A percentile compares a stretch with the other conserved stretches of the same genome.
Evolutionary conservation across 129 eudicot species (phyloP).

Genomic region (Oenanthe sinensis): DNA sequence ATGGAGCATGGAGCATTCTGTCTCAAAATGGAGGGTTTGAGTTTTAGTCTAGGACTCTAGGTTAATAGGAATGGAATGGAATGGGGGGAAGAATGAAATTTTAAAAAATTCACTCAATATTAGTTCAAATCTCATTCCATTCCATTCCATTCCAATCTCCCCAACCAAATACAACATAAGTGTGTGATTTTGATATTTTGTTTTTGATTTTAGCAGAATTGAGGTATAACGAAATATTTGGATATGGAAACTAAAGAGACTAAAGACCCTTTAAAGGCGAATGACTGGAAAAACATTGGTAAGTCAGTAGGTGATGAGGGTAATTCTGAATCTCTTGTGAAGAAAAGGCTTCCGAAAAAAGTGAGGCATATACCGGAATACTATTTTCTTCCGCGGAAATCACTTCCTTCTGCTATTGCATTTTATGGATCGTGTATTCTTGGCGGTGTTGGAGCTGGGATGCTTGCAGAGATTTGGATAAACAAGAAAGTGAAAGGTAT

Average conservation of each 20-base stretch:
- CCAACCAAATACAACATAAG: too few relatives aligned
- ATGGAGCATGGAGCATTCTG: too few relatives aligned
- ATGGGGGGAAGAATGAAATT: too few relatives aligned
- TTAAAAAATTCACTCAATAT: too few relatives aligned
- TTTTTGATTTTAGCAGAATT: slow-evolving; percentile 9
- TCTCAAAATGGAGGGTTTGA: too few relatives aligned
- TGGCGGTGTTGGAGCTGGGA: slow-evolving; percentile 95
- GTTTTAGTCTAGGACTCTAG: too few relatives aligned
- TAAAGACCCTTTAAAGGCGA: slow-evolving; percentile 45
- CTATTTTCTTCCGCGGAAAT: slow-evolving; percentile 81
- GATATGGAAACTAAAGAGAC: slow-evolving; percentile 49
- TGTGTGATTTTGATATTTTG: background rate
- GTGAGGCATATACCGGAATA: slow-evolving; percentile 66
- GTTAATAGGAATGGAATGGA: too few relatives aligned
- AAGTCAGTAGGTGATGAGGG: slow-evolving; percentile 25
- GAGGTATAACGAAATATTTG: background rate
- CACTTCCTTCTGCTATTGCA: slow-evolving; percentile 54
- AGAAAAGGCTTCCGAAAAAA: slow-evolving; percentile 64
- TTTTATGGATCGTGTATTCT: slow-evolving; percentile 72
- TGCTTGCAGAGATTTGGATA: slow-evolving; percentile 80
- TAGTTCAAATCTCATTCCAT: too few relatives aligned
- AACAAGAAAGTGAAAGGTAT: slow-evolving; percentile 89
- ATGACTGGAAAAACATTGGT: slow-evolving; percentile 74
- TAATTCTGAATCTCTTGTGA: slow-evolving; percentile 41
- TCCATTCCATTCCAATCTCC: too few relatives aligned